A percentile compares a stretch with the other conserved stretches of the same genome.
phyloP scores from a whole-genome alignment of 192 early-diverging fungal genomes.

The Umbelopsis sp. region DNA sequence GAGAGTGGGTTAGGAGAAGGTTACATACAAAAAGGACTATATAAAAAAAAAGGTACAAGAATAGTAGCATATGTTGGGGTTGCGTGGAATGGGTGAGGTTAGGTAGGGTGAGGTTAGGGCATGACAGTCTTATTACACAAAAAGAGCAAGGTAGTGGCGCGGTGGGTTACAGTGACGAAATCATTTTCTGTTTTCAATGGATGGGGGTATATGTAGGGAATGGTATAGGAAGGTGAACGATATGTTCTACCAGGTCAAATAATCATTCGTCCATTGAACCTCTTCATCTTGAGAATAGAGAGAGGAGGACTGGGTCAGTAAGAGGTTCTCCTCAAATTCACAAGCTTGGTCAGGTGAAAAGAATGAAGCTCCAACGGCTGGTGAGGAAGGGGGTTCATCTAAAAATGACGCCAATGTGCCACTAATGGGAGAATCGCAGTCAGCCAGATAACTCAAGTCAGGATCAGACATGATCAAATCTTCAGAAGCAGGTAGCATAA shows the following conservation, averaged over 20 bases:
- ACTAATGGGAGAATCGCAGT: constrained; percentile 5
- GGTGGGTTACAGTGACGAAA: no score
- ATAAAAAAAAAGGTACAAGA: background rate
- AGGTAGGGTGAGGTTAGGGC: no score
- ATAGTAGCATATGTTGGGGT: background rate
- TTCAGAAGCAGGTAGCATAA: background rate
- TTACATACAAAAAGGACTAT: background rate
- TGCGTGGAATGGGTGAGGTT: no score
- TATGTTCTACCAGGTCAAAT: constrained; percentile 1
- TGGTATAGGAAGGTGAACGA: background rate
- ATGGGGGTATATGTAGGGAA: background rate
- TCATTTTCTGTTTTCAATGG: no score
- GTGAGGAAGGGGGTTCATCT: background rate
- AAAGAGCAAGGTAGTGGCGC: no score
- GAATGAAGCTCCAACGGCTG: background rate
- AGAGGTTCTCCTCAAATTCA: constrained; percentile 4
- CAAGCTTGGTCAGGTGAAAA: background rate
- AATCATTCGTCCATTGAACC: background rate
- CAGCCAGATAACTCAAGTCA: background rate
- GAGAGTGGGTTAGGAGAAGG: background rate
- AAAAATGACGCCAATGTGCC: constrained; percentile 9
- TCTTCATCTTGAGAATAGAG: constrained; percentile 12
- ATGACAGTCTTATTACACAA: no score
- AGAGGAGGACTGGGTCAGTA: constrained; percentile 1
- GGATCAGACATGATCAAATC: background rate